A percentile compares a stretch with the other conserved stretches of the same genome.
Evolutionary conservation across 2,329 filamentous ascomycete genomes (phyloP).

Genomic region (Pseudogymnoascus pannorum): DNA sequence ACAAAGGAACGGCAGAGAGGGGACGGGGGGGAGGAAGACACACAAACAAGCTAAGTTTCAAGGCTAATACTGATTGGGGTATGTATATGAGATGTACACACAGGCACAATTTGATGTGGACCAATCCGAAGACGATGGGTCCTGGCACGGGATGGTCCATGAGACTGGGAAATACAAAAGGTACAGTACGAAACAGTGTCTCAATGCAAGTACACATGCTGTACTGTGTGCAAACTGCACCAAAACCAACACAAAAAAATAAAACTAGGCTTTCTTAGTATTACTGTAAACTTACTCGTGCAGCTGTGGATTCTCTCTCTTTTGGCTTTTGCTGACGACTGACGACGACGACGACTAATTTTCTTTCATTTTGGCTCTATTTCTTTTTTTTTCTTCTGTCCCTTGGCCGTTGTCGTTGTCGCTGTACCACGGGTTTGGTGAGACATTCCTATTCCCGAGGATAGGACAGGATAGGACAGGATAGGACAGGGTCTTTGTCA

Average conservation of each 20-base stretch:
- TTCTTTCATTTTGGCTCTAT: not conserved
- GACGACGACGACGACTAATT: too few relatives aligned
- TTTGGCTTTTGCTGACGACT: not conserved
- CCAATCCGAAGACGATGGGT: not conserved
- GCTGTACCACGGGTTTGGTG: not conserved
- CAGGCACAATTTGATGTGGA: not conserved
- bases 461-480: too few relatives aligned
- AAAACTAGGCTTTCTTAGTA: too few relatives aligned
- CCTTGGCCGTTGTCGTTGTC: not conserved
- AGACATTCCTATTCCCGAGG: not conserved
- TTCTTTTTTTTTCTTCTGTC: not conserved
- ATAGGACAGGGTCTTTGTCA: too few relatives aligned
- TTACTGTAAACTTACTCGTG: not conserved
- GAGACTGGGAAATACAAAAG: not conserved
- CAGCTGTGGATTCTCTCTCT: not conserved
- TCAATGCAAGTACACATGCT: not conserved
- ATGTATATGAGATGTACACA: too few relatives aligned
- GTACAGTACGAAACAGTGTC: not conserved
- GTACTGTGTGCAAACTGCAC: too few relatives aligned
- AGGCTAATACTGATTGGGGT: not conserved
- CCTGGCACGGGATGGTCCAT: not conserved
- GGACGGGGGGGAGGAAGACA: not conserved
- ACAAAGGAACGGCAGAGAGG: not conserved
- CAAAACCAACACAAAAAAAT: too few relatives aligned
- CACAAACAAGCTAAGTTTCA: not conserved